A percentile compares a stretch with the other conserved stretches of the same genome.
phyloP scores from a whole-genome alignment of 1,284 basidiomycete species.

The Flammula alnicola region DNA sequence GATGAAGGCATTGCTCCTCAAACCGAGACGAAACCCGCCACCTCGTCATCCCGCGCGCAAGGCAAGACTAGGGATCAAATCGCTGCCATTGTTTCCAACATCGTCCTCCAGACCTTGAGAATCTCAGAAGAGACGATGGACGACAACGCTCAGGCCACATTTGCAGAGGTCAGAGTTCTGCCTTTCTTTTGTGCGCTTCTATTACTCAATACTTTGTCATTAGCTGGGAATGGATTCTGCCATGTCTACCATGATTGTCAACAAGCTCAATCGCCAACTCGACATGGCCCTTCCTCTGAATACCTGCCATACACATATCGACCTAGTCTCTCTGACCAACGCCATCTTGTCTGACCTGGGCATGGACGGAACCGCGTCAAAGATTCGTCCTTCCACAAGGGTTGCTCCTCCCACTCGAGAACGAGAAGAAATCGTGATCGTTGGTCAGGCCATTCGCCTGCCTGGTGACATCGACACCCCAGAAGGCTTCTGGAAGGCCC shows the following conservation, averaged over 20 bases:
- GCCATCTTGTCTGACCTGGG: slow-evolving; percentile 27
- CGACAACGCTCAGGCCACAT: slow-evolving; percentile 30
- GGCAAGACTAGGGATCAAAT: slow-evolving; percentile 26
- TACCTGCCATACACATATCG: slow-evolving; percentile 38
- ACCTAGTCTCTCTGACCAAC: slow-evolving; percentile 32
- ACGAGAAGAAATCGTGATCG: slow-evolving; percentile 38
- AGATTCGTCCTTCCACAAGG: slow-evolving; percentile 15
- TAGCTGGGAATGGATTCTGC: slow-evolving; percentile 39
- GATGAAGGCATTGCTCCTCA: slow-evolving; percentile 15
- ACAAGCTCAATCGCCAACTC: slow-evolving; percentile 33
- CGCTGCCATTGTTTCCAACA: slow-evolving; percentile 22
- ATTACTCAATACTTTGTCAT: slow-evolving; percentile 1
- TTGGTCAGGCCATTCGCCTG: slow-evolving; percentile 40
- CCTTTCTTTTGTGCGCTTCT: neutral
- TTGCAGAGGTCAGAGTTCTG: slow-evolving; percentile 32
- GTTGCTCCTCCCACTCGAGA: slow-evolving; percentile 11
- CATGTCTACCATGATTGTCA: slow-evolving; percentile 37
- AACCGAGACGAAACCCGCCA: slow-evolving; percentile 8
- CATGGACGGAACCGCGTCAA: slow-evolving; percentile 14
- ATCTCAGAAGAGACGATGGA: slow-evolving; percentile 29
- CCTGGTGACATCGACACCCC: slow-evolving; percentile 37
- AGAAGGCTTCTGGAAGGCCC: slow-evolving; percentile 36
- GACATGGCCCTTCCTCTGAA: slow-evolving; percentile 35
- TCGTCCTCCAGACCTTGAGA: slow-evolving; percentile 27
- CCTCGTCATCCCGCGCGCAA: slow-evolving; percentile 8